phyloP scores from a whole-genome alignment of 225 moss, liverwort and hornwort genomes.

The Rhytidiadelphus loreus region DNA sequence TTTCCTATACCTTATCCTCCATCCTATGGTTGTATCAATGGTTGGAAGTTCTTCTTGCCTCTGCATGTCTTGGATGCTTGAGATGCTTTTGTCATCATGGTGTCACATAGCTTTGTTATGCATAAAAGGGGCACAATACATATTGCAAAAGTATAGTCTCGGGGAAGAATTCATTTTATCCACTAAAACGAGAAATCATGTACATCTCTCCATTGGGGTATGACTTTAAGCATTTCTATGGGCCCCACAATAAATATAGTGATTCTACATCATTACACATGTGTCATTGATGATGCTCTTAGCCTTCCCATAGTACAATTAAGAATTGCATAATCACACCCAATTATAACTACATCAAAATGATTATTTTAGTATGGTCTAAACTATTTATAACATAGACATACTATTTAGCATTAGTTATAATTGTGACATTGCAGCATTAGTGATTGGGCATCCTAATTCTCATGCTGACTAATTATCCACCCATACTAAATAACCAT shows the following conservation, averaged over 20 bases:
- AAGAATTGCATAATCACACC: neutral
- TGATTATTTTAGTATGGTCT: neutral
- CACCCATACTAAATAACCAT: neutral
- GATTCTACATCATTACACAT: too few relatives aligned
- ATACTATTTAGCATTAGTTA: neutral
- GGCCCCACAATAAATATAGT: neutral
- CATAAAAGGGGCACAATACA: too few relatives aligned
- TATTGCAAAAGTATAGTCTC: neutral
- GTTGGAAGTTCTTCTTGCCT: neutral
- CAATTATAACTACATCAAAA: neutral
- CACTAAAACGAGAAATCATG: neutral
- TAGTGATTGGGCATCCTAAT: neutral
- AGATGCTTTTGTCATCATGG: too few relatives aligned
- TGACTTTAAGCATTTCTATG: neutral
- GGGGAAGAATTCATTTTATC: neutral
- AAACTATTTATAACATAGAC: neutral
- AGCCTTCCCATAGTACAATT: neutral
- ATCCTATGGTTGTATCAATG: neutral
- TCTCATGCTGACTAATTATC: neutral
- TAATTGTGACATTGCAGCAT: neutral
- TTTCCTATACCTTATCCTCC: neutral
- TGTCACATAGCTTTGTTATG: neutral
- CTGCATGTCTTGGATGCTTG: rapidly evolving
- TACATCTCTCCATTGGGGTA: rapidly evolving
- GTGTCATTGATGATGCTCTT: neutral